Evolutionary conservation across 768 basidiomycete genomes (phyloP).

Genomic region (Pleurotus ostreatus): DNA sequence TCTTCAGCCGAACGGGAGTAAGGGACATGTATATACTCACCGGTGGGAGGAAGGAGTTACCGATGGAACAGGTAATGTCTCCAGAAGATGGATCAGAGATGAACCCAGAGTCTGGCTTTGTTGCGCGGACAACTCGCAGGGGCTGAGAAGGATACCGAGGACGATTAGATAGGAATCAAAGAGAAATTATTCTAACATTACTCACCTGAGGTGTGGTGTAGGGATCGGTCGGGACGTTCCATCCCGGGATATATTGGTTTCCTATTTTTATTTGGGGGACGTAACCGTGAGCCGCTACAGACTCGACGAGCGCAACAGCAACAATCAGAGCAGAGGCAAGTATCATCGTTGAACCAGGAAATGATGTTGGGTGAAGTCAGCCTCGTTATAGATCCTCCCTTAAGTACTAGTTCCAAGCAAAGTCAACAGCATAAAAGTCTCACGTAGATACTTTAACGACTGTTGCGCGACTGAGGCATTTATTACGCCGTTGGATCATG

Average conservation of each 20-base stretch:
- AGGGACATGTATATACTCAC: slow-evolving; percentile 13
- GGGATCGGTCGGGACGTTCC: slow-evolving; percentile 27
- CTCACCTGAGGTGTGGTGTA: slow-evolving; percentile 29
- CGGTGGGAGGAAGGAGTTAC: slow-evolving; percentile 30
- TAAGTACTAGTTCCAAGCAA: no score
- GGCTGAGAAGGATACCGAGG: slow-evolving; percentile 16
- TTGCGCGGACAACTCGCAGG: slow-evolving; percentile 28
- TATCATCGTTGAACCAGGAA: neutral
- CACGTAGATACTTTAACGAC: no score
- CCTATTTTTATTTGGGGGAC: slow-evolving; percentile 30
- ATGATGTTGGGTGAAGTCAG: no score
- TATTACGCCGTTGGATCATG: neutral
- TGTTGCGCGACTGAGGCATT: neutral
- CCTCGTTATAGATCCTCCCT: no score
- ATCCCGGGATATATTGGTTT: slow-evolving; percentile 27
- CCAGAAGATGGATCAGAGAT: slow-evolving; percentile 25
- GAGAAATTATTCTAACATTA: no score
- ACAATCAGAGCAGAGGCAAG: slow-evolving; percentile 10
- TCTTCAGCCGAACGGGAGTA: no score
- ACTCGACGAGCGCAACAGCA: slow-evolving; percentile 14
- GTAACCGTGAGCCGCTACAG: slow-evolving; percentile 30
- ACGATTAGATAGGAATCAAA: no score
- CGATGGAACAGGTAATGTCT: slow-evolving; percentile 35
- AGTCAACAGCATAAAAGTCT: no score
- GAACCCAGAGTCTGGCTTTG: slow-evolving; percentile 32